phyloP scores from a whole-genome alignment of 2,329 filamentous ascomycete species.

The Talaromyces albobiverticillius region DNA sequence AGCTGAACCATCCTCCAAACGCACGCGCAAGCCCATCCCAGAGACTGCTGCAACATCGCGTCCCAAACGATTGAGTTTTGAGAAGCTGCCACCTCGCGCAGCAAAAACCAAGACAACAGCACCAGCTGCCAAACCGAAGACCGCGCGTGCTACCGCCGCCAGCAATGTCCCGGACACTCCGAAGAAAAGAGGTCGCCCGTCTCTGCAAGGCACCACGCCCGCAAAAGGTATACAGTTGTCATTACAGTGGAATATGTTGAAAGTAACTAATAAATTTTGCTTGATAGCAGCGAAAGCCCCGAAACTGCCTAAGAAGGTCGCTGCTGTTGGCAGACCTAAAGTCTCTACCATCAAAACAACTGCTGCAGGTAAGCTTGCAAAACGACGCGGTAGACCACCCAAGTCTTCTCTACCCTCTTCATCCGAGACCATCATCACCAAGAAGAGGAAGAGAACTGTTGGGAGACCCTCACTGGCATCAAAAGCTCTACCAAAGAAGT shows the following conservation, averaged over 20 bases:
- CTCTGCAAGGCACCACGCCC: slow-evolving; percentile 1
- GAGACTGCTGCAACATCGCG: slow-evolving; percentile 13
- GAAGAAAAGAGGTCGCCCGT: slow-evolving; percentile 15
- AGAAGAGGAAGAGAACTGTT: slow-evolving; percentile 22
- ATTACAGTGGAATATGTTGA: background rate
- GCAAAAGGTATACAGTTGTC: slow-evolving; percentile 9
- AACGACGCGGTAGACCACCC: slow-evolving; percentile 12
- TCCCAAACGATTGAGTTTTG: slow-evolving; percentile 5
- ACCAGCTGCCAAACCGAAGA: background rate
- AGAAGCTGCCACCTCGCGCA: slow-evolving; percentile 10
- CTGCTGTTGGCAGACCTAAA: background rate
- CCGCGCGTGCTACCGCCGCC: background rate
- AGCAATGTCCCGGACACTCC: slow-evolving; percentile 3
- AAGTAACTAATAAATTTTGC: background rate
- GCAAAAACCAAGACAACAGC: slow-evolving; percentile 8
- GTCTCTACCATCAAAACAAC: background rate
- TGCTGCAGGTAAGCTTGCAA: slow-evolving; percentile 14
- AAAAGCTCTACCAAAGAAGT: slow-evolving; percentile 23
- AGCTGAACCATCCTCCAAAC: slow-evolving; percentile 24
- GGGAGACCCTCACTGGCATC: slow-evolving; percentile 16
- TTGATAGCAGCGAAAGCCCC: background rate
- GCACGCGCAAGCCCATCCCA: slow-evolving; percentile 17
- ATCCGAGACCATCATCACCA: background rate
- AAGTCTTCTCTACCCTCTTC: slow-evolving; percentile 1
- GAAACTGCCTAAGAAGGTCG: background rate